Percentiles rank a stretch among this genome's conserved stretches.
Conservation (phyloP, 148 eudicot genomes). For the Cornus florida region DNA sequence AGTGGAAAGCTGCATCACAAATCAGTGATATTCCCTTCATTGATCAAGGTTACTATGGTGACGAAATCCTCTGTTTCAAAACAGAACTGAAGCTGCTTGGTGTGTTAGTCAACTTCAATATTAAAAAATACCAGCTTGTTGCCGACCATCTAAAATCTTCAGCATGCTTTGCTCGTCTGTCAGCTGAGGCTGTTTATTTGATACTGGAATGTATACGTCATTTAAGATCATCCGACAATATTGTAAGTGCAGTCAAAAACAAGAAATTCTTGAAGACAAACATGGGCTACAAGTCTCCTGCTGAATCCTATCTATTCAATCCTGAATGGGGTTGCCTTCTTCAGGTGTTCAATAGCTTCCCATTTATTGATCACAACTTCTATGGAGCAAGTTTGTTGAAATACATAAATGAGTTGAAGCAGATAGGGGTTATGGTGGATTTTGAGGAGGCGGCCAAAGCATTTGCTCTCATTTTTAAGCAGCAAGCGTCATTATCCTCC, state of each 20-base stretch:
- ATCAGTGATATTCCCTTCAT: conserved; percentile 53
- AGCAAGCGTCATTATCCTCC: conserved; percentile 29
- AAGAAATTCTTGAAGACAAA: conserved; percentile 47
- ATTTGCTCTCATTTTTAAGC: conserved; percentile 41
- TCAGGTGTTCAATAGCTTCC: conserved; percentile 44
- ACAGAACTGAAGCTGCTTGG: conserved; percentile 54
- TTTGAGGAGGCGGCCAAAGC: conserved; percentile 38
- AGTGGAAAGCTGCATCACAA: conserved; percentile 45
- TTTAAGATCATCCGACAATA: conserved; percentile 18
- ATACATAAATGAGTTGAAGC: conserved; percentile 31
- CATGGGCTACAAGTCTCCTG: conserved; percentile 41
- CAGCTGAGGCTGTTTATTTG: conserved; percentile 32
- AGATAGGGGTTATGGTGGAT: conserved; percentile 53
- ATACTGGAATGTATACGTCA: conserved; percentile 40
- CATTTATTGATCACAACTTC: conserved; percentile 44
- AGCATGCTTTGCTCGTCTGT: conserved; percentile 11
- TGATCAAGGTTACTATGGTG: conserved; percentile 50
- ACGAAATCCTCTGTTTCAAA: conserved; percentile 27
- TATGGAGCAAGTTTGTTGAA: conserved; percentile 34
- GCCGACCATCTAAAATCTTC: conserved; percentile 40
- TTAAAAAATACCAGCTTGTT: conserved; percentile 37
- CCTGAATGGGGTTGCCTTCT: conserved; percentile 58
- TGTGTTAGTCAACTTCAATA: conserved; percentile 35
- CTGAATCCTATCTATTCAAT: conserved; percentile 44
- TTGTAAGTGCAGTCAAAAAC: conserved; percentile 31